Evolutionary conservation across 768 basidiomycete genomes (phyloP), one percentile per base, ranked within the genome.

Genomic region (Krasilnikovozyma curviuscula): DNA sequence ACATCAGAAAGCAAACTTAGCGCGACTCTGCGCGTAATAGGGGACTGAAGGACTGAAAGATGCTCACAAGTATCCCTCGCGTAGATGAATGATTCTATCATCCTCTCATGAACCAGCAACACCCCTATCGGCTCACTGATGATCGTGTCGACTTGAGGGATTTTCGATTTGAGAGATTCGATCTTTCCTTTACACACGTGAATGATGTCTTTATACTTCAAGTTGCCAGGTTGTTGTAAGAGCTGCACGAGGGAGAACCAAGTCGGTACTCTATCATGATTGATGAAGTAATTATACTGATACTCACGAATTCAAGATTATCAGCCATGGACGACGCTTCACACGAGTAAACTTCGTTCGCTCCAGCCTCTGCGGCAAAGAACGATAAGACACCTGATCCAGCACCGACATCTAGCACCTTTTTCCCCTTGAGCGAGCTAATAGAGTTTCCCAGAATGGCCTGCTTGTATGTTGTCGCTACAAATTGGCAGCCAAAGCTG

Each of bases 351-450:
- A 52, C 45, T 6, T 31, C n/a, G 24, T 33, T 30, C 7, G 50
- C 50, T n/a, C 50, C 50, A 2, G 50, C 50, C 50, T 50, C 50
- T 16, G 41, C 45, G 18, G 50, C 31, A 19, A 52, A 52, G 21
- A 52, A 52, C 4, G 39, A 40, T 0, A 52, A 41, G 29, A 52
- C 35, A 3, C 50, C 50, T 9, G 39, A 40, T 19, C 50, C 50
- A 5, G 50, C 50, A 10, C 50, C 50, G 21, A 52, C 41, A 32
- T 52, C 50, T 46, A 52, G 46, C 18, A 52, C 50, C 16, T 40
- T 38, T 25, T 50, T 50, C 43, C 34, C 38, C 24, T 46, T 25
- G 12, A 21, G 5, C 32, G 32, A 18, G 43, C 29, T 28, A n/a
- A 52, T 21, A 4, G 50, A 27, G 32, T 52, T 52, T 3, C 50